Evolutionary conservation across 257 asterid species (phyloP), one percentile per base, ranked within the genome.

Genomic region (Petunia secreta): DNA sequence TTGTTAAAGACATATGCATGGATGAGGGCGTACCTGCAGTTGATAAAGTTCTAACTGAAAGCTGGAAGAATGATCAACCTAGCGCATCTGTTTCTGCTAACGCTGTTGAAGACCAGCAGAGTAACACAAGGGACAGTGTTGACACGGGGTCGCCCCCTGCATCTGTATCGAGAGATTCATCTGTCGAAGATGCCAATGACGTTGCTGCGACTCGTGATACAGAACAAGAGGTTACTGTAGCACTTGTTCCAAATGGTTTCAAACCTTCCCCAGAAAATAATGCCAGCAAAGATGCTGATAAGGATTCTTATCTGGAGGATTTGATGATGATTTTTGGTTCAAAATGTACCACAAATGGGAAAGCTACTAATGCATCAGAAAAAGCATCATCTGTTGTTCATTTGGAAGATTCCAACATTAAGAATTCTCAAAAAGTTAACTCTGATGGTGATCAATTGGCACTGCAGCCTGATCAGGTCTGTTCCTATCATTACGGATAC

Each of bases 1-100:
- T 71, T 77, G 83, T 89, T 80, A 94, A 91, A 85, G 98, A 95
- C 82, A 95, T 95, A 77, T 87, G 98, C 41, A 84, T 95, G 11
- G 98, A 95, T 52, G 93, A 91, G 78, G 94, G 98, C 76, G 74
- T 82, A 86, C 89, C 89, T 62, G 80, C 75, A 15, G 87, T 83
- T 41, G 93, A 84, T 40, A 84, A 87, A 79, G 74, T 46, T 75
- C 80, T 83, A 82, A 76, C 63, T 38, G 90, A 82, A 59, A 83
- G 63, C 80, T 55, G 39, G 75, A 78, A 86, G 62, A 85, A 84
- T 79, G 91, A 77, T 75, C 83, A 83, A 75, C 43, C 75, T 37
- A 84, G 77, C 38, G 53, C 8, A n/a, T 46, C 59, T 58, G 43
- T 81, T 77, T 75, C 85, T 64, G 86, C 80, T 68, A 85, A 82